Base-by-base conservation (phyloP, 2,329 filamentous ascomycete species). In the Rhinocladiella mackenziei region DNA sequence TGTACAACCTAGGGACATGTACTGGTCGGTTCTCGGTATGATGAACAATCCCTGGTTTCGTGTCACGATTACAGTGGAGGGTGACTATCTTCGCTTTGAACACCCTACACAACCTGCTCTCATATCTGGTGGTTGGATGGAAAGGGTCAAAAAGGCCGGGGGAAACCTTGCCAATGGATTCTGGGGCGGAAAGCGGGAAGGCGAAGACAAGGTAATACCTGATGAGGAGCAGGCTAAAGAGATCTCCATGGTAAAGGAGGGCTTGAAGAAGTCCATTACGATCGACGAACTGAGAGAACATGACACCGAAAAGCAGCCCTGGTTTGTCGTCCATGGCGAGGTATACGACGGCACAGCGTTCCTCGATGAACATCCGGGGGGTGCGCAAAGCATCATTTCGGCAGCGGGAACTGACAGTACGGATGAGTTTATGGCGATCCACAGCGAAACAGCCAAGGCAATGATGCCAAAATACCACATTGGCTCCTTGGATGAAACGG, bases 11-110 rank as follows among this genome's bases (percentile, higher is more conserved):
- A 76, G 86, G 50, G 89, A 96, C 58, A 92, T 95, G 86, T 95
- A 95, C 67, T 96, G 89, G 89, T 89, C 81, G 48, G 88, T 94
- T 2, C 69, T 95, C 28, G 89, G 89, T 0, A 96, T 96, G 89
- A 95, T 96, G 89, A 95, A 95, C 66, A 95, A 95, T 57, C 86
- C 87, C 0, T 96, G 89, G 89, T 96, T 84, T 63, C 76, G 89
- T 4, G 77, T 96, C 1, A 78, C 81, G 2, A 84, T 96, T 42
- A 77, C 80, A 39, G 81, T 81, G 43, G 81, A 89, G 48, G 73
- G 72, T 0, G 71, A 77, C 11, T 65, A 60, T 5, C 66, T 95
- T 30, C 74, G 78, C 4, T 96, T 96, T 55, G 89, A 95, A 62
- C 89, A 96, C 57, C 89, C 89, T 0, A 94, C 88, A 2, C 84